phyloP scores from a whole-genome alignment of 2,329 filamentous ascomycete genomes.

The Sporothrix curviconia region DNA sequence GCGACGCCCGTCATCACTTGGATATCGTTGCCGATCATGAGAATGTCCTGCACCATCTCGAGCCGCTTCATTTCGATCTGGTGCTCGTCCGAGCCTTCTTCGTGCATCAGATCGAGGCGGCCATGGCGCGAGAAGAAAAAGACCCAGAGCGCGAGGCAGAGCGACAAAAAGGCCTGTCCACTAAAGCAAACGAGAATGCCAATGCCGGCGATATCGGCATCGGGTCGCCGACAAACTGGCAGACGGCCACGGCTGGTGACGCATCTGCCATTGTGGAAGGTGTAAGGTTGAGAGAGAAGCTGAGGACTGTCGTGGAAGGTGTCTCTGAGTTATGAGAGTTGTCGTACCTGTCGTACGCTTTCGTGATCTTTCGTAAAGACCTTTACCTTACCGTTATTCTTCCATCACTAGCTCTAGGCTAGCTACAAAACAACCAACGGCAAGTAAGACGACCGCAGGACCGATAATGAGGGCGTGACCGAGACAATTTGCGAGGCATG shows the following conservation, averaged over 20 bases:
- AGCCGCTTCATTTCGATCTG: conserved; percentile 27
- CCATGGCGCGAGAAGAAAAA: conserved; percentile 23
- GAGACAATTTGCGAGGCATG: too few species aligned
- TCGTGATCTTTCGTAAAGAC: too few species aligned
- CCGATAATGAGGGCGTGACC: too few species aligned
- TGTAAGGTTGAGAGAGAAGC: not conserved
- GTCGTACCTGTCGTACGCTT: not conserved
- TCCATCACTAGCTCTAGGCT: too few species aligned
- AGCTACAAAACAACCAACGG: too few species aligned
- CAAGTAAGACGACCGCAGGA: too few species aligned
- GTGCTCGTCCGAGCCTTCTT: conserved; percentile 24
- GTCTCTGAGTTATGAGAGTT: not conserved
- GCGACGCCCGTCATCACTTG: conserved; percentile 25
- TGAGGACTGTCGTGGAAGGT: not conserved
- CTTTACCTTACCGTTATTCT: too few species aligned
- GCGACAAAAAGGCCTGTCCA: not conserved
- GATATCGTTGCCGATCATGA: conserved; percentile 30
- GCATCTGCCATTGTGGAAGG: not conserved
- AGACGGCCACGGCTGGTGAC: not conserved
- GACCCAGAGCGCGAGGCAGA: not conserved
- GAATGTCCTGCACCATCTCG: conserved; percentile 27
- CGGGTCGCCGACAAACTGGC: conserved; percentile 24
- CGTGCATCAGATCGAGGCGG: conserved; percentile 23
- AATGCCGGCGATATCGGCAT: conserved; percentile 28
- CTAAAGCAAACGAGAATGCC: conserved; percentile 22